phyloP scores from a whole-genome alignment of 768 basidiomycete species.

The Tubosaeta sp. region DNA sequence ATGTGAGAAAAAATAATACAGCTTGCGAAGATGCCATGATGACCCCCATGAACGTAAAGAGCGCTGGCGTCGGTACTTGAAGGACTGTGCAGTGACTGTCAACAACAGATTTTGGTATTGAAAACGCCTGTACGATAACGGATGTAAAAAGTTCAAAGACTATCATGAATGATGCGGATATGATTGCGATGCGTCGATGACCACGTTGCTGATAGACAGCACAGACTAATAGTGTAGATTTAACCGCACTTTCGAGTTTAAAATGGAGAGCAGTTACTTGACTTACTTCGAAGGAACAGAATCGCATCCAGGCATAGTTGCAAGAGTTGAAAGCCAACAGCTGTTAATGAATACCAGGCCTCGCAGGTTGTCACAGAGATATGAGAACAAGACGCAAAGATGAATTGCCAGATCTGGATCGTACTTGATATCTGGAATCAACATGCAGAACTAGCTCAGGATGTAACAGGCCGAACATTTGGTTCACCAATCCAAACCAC shows the following conservation, averaged over 20 bases:
- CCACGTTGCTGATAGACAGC: conserved; percentile 10
- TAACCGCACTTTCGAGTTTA: not conserved
- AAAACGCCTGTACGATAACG: not conserved
- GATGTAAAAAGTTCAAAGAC: conserved; percentile 1
- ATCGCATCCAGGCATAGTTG: conserved; percentile 12
- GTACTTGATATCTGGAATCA: conserved; percentile 6
- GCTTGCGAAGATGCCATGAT: conserved; percentile 9
- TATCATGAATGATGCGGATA: conserved; percentile 1
- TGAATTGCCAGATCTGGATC: not conserved
- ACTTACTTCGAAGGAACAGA: conserved; percentile 20
- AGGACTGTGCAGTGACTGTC: conserved; percentile 12
- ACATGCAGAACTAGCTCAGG: not conserved
- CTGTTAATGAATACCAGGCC: not conserved
- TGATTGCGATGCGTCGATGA: not conserved
- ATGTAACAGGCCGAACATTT: conserved; percentile 4
- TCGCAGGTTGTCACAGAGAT: conserved; percentile 4
- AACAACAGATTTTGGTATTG: not conserved
- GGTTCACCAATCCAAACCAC: conserved; percentile 21
- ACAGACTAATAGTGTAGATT: conserved; percentile 5
- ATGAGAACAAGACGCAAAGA: not conserved
- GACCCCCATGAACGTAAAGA: not conserved
- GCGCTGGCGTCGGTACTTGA: not conserved
- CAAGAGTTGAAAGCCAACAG: conserved; percentile 7
- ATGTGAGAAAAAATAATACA: conserved; percentile 14
- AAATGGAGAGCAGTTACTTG: not conserved